Evolutionary conservation across 495 filamentous ascomycete genomes (phyloP), one percentile per base, ranked within the genome.

Genomic region (Penicillium riverlandense): DNA sequence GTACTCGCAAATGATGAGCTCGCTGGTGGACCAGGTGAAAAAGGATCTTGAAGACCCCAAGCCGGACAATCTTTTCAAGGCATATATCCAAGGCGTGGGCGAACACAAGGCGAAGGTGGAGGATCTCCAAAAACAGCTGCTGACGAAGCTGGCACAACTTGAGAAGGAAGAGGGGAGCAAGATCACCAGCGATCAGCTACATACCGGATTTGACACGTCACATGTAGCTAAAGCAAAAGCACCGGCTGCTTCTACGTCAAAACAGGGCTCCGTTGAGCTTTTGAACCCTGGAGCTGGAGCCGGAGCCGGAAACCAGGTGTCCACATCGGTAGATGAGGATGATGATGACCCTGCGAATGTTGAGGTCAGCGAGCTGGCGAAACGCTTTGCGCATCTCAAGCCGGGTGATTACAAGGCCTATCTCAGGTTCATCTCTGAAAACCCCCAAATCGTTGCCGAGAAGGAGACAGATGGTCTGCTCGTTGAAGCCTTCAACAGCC

Each of bases 1-100:
- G 6, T 98, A 95, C 58, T 90, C 88, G 12, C 85, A 89, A 67
- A 97, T 98, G 92, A 90, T 97, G 85, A 85, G 87, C 28, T 77
- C 82, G 6, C 53, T 98, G 49, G 77, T 96, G 7, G 92, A 98
- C 54, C 86, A 96, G 59, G 90, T 97, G 27, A 97, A 96, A 71
- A 85, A 85, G 62, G 82, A 88, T 35, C 75, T 96, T 11, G 86
- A 87, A 34, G 82, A 86, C 43, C 78, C 81, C 41, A 74, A 76
- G 9, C 70, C 67, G 4, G 67, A 79, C 29, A 77, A 84, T 48
- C 69, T 84, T 29, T 84, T 83, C 50, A 68, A 79, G 27, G 82
- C 71, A 38, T 96, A 90, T 67, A 68, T 89, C 22, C 73, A 77
- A 27, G 89, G 90, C 43, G 74, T 97, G 39, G 74, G 76, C 43